These are phyloP conservation scores for Aspergillus quadrilineatus DNA, from an alignment of 2,329 filamentous ascomycete species.

Conservation along the genomic window DNA sequence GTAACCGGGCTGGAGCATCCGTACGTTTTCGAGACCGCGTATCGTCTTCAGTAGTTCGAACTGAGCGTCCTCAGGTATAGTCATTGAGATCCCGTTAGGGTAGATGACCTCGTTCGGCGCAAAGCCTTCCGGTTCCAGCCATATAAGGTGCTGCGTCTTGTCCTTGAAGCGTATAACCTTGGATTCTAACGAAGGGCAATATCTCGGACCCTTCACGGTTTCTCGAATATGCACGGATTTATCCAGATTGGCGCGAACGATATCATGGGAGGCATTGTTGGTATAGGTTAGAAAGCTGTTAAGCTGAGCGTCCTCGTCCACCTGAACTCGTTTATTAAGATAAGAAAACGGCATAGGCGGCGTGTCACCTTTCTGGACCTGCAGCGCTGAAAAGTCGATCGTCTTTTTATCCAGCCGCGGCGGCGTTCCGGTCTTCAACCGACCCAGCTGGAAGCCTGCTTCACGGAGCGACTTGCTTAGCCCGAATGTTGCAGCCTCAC, in stretches of 20 bases:
- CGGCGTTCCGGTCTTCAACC: slow-evolving; percentile 93
- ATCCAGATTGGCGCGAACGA: slow-evolving; percentile 86
- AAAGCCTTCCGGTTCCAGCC: slow-evolving; percentile 96
- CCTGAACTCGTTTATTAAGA: slow-evolving; percentile 73
- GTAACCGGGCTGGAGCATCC: slow-evolving; percentile 92
- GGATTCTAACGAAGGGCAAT: slow-evolving; percentile 92
- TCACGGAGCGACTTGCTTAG: slow-evolving; percentile 85
- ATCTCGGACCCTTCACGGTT: slow-evolving; percentile 88
- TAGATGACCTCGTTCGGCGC: slow-evolving; percentile 81
- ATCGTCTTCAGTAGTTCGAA: slow-evolving; percentile 82
- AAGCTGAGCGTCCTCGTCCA: slow-evolving; percentile 69
- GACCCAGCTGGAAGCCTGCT: slow-evolving; percentile 83
- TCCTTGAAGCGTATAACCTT: slow-evolving; percentile 87
- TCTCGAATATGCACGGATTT: slow-evolving; percentile 96
- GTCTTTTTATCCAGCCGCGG: slow-evolving; percentile 78
- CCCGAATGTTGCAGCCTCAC: slow-evolving; percentile 88
- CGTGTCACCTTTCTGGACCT: slow-evolving; percentile 76
- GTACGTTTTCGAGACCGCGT: slow-evolving; percentile 80
- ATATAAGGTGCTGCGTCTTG: slow-evolving; percentile 81
- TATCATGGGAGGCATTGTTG: slow-evolving; percentile 75
- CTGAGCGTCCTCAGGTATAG: slow-evolving; percentile 84
- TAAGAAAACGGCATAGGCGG: slow-evolving; percentile 91
- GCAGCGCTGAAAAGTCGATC: slow-evolving; percentile 73
- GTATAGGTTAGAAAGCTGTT: slow-evolving; percentile 86
- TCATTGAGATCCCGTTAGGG: slow-evolving; percentile 97